Conservation (phyloP, 139 green algal species). For the Chlorella sp. region DNA sequence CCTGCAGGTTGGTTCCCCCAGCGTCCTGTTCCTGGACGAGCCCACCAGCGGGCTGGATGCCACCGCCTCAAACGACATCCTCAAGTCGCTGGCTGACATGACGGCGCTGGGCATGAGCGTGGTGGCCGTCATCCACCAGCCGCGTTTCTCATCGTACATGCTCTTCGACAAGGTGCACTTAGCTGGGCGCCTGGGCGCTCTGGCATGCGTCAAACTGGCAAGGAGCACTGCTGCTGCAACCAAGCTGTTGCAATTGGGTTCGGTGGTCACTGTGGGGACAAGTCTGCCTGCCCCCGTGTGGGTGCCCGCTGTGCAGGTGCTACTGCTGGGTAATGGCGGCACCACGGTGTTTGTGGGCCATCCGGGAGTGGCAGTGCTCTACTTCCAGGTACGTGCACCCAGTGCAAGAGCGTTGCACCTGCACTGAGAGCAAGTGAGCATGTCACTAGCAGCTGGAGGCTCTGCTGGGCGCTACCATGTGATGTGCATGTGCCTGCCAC, state of each 20-base stretch:
- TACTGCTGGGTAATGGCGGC: constrained; percentile 65
- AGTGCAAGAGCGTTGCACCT: neutral
- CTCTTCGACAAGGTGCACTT: constrained; percentile 75
- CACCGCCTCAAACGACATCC: constrained; percentile 63
- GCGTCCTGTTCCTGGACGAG: constrained; percentile 74
- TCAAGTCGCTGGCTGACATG: constrained; percentile 47
- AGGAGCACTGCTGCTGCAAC: no score
- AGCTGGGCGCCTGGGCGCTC: no score
- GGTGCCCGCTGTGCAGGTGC: constrained; percentile 25
- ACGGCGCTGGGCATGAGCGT: constrained; percentile 64
- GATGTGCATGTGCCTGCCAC: neutral
- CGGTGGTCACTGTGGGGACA: no score
- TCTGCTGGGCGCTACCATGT: no score
- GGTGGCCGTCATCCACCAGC: constrained; percentile 50
- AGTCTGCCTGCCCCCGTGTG: no score
- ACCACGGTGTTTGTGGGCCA: constrained; percentile 54
- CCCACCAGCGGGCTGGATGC: constrained; percentile 63
- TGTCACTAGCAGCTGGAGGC: no score
- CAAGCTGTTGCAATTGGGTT: no score
- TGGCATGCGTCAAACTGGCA: no score
- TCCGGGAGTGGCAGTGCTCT: constrained; percentile 24
- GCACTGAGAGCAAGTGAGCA: no score
- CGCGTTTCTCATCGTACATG: constrained; percentile 37
- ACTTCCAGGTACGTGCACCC: constrained; percentile 22
- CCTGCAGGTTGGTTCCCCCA: constrained; percentile 25